Evolutionary conservation across 441 rosid species (phyloP), one percentile per base, ranked within the genome.

Genomic region (Geranium incanum): DNA sequence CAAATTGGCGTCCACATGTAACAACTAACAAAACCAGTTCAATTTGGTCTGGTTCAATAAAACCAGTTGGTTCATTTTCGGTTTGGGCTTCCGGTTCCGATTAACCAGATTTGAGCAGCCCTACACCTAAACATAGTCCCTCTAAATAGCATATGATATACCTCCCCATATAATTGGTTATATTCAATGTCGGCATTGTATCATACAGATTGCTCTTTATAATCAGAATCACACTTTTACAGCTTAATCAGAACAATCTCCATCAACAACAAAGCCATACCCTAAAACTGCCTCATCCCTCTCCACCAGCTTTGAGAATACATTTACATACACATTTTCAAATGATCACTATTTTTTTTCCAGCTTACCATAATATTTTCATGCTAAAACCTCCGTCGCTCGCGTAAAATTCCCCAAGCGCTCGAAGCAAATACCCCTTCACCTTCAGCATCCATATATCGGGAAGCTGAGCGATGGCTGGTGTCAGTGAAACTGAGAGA

Each of bases 401-500:
- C 52, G 9, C 52, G 9, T 45, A 39, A 39, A 39, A 4, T 39
- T 1, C 3, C 7, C 43, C 43, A 4, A 39, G 43, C 43, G 43
- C 43, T 5, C 8, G 43, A 39, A 39, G 8, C 43, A 39, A 39
- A 39, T 39, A 39, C 43, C 7, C 3, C 3, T 0, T 7, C 52
- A 11, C 3, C 55, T 28, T 28, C 33, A 28, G 3, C 33, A 28
- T 12, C n/a, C 15, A 64, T 66, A 69, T 33, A 15, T 48, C 5
- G 21, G 64, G 6, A 59, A 19, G 11, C 59, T 12, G 57, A 8
- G 16, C 38, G 7, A 62, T 36, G n/a, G 67, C 9, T 16, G 21
- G 15, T 66, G 57, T 76, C 77, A 72, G 3, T 75, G 69, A 64
- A 80, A 78, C 64, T 59, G 80, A 62, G 78, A 57, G 21, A 74